These are phyloP conservation scores for Saprolegnia diclina DNA, from an alignment of 352 stramenopile genomes.

Conservation along the genomic window DNA sequence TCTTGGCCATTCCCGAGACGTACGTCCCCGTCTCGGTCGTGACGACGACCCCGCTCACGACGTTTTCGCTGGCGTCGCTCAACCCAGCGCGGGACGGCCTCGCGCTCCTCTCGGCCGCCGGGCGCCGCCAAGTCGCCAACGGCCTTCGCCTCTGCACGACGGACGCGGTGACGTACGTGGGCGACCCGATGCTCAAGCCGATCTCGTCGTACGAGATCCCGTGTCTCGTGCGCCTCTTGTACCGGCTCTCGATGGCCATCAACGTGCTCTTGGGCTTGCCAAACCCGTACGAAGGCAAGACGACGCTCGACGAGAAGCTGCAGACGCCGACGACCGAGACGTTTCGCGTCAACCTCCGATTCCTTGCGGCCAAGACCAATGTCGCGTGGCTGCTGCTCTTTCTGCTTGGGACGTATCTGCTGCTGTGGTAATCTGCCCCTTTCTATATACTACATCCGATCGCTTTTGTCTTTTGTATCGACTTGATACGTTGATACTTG, in stretches of 20 bases:
- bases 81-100: not conserved
- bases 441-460: too few relatives aligned
- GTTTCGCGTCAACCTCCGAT: slow-evolving; percentile 84
- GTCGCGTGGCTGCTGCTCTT: slow-evolving; percentile 55
- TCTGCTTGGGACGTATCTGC: slow-evolving; percentile 54
- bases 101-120: slow-evolving; percentile 55
- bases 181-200: slow-evolving; percentile 77
- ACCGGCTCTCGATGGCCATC: slow-evolving; percentile 71
- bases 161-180: slow-evolving; percentile 56
- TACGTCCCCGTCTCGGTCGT: slow-evolving; percentile 70
- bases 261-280: slow-evolving; percentile 59
- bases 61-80: slow-evolving; percentile 16
- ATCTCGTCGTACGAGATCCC: slow-evolving; percentile 79
- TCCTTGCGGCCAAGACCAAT: slow-evolving; percentile 83
- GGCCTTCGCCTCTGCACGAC: slow-evolving; percentile 71
- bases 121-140: slow-evolving; percentile 55
- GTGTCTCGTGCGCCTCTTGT: slow-evolving; percentile 70
- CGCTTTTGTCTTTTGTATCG: too few relatives aligned
- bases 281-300: slow-evolving; percentile 62
- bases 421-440: slow-evolving; percentile 46
- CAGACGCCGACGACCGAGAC: slow-evolving; percentile 40
- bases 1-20: slow-evolving; percentile 82
- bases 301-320: slow-evolving; percentile 62
- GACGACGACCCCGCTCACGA: not conserved
- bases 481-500: too few relatives aligned